phyloP scores from a whole-genome alignment of 2,329 filamentous ascomycete species.

The Arthroderma uncinatum region DNA sequence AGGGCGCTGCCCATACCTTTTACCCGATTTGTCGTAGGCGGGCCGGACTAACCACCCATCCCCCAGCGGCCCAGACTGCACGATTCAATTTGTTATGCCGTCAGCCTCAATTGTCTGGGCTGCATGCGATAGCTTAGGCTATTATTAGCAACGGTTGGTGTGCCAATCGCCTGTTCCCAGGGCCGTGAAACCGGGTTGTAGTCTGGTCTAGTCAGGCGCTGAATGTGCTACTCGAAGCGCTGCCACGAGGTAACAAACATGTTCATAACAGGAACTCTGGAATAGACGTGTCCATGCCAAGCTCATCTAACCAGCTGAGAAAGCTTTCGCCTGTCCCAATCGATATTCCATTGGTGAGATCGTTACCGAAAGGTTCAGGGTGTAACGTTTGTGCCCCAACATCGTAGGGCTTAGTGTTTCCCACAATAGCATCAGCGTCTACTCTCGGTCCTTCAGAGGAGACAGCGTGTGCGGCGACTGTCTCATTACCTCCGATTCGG shows the following conservation, averaged over 20 bases:
- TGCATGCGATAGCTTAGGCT: neutral
- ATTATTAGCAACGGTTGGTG: neutral
- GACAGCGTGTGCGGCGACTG: neutral
- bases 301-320: slow-evolving; percentile 13
- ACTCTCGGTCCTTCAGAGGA: neutral
- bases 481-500: neutral
- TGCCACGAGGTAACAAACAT: neutral
- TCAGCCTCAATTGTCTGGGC: neutral
- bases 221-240: neutral
- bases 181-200: neutral
- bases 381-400: neutral
- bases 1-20: neutral
- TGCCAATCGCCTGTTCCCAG: neutral
- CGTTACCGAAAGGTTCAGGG: neutral
- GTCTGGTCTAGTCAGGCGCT: neutral
- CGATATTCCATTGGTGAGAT: neutral
- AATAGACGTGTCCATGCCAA: slow-evolving; percentile 11
- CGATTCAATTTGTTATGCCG: neutral
- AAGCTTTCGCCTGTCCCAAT: slow-evolving; percentile 12
- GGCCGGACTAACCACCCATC: neutral
- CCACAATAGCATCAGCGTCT: neutral
- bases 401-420: slow-evolving; percentile 1
- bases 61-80: neutral
- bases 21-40: neutral
- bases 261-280: slow-evolving; percentile 11